Base-by-base conservation (phyloP, 257 asterid genomes). In the Solanum chaucha region DNA sequence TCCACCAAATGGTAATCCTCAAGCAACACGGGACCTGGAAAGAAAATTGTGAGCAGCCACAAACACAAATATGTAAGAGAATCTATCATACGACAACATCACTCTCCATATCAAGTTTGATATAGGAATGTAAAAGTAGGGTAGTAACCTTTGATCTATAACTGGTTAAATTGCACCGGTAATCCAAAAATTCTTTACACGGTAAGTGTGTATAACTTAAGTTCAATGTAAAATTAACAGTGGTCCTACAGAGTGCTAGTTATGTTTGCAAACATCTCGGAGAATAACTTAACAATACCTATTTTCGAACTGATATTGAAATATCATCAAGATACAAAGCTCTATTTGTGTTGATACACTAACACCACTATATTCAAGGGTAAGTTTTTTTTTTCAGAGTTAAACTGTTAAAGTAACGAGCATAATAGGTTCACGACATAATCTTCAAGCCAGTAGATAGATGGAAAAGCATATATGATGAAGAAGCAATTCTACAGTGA, bases 1-100 rank as follows among this genome's bases (percentile, higher is more conserved):
- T 90, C 92, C 77, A 87, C 91, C 91, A 90, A 87, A 86, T 88
- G 92, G 84, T 88, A 90, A 75, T 90, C 92, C 75, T 90, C 92
- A 48, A 90, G 91, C 59, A 90, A 81, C 32, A 89, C 85, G 5
- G 92, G 92, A 68, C 91, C 92, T 90, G 85, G 1, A 65, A 41
- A 55, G 86, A 55, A 83, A 48, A 34, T 28, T 40, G 28, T 84
- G 5, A 65, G 8, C 30, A 81, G 41, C 44, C 68, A 81, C 65
- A 78, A 6, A 44, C 64, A 59, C 65, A 78, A 44, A 4, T 78
- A 78, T 26, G 84, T 26, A 78, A 78, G 17, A 44, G 84, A 78
- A 10, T 78, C 10, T 44, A 78, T 26, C 84, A 26, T 41, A 78
- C 24, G 0, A 41, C 65, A 78, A 26, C 40, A 5, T 26, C 84